Percentiles rank a stretch among this genome's conserved stretches.
phyloP scores from a whole-genome alignment of 441 rosid genomes.

The Geranium incanum region DNA sequence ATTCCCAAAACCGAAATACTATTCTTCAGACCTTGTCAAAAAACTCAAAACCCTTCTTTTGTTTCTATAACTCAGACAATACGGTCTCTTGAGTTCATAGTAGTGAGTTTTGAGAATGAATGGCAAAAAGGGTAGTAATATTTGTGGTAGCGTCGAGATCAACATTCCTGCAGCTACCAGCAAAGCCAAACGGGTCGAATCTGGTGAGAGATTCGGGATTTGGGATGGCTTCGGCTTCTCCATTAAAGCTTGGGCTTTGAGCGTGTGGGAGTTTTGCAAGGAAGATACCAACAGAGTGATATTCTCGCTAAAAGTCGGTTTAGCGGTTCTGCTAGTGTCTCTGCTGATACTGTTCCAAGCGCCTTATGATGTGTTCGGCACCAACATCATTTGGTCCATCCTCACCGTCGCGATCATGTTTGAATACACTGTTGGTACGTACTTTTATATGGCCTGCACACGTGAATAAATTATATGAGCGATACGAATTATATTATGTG shows the following conservation, averaged over 20 bases:
- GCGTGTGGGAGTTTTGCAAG: constrained; percentile 43
- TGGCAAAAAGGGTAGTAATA: constrained; percentile 42
- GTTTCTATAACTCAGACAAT: constrained; percentile 9
- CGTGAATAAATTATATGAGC: neutral
- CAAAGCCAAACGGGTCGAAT: constrained; percentile 25
- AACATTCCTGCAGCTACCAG: constrained; percentile 28
- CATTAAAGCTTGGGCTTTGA: constrained; percentile 33
- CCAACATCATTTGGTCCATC: constrained; percentile 58
- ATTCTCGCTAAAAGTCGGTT: constrained; percentile 56
- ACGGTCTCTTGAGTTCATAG: constrained; percentile 14
- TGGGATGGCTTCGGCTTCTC: constrained; percentile 20
- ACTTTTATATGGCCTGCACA: neutral
- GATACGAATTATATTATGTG: neutral
- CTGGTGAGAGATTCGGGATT: constrained; percentile 14
- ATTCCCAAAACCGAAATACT: constrained; percentile 8
- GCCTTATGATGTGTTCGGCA: constrained; percentile 56
- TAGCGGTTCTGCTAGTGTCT: constrained; percentile 56
- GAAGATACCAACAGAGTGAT: constrained; percentile 46
- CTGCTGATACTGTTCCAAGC: constrained; percentile 49
- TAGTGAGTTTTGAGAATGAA: constrained; percentile 41
- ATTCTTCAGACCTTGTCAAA: constrained; percentile 10
- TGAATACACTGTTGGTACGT: constrained; percentile 60
- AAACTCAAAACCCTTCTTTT: neutral
- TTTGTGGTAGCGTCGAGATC: constrained; percentile 20
- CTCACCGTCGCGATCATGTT: constrained; percentile 72